Base-by-base conservation (phyloP, 768 basidiomycete genomes). In the Rhizopogon vulgaris region DNA sequence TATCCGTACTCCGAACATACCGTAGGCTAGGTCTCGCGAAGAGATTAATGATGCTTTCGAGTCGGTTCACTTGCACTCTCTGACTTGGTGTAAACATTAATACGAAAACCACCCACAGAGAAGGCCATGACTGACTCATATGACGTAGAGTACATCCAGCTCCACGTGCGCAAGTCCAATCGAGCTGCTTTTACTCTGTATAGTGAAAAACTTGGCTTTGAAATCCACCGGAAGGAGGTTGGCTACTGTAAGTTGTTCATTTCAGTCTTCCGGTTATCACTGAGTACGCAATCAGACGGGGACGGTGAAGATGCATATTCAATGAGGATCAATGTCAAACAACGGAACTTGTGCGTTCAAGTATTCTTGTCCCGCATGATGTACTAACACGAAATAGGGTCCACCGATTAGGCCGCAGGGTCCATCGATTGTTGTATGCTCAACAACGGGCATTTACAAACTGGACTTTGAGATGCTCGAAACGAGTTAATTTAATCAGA, bases 121-220 rank as follows among this genome's bases (percentile, higher is more conserved):
- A 57, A 58, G 0, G 61, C 65, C 39, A 67, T 69, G 53, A 11
- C 48, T 11, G 54, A 62, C 4, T 62, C 55, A 24, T 41, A 56
- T 8, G 18, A 36, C 8, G 40, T 69, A 37, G 46, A 56, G 30
- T 55, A 54, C 39, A 56, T 69, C 40, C 59, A 69, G 32, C 30
- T 67, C 32, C 59, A 69, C 2, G 67, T 67, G 34, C 61, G 66
- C 38, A 63, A 37, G 28, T 65, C 66, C 27, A 67, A 67, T 41
- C 61, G 39, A 25, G 54, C 58, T 9, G 66, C 66, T 12, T 41
- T 36, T 30, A 50, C 55, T 7, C 37, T 69, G 4, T 67, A 67
- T 24, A 38, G 38, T 3, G 37, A 54, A 2, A 62, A 57, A 14
- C 61, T 67, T 9, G 66, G 65, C 27, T 67, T 66, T 48, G 3